Evolutionary conservation across 2,329 filamentous ascomycete species (phyloP), one percentile per base, ranked within the genome.

Genomic region (Ophiostoma fasciatum): DNA sequence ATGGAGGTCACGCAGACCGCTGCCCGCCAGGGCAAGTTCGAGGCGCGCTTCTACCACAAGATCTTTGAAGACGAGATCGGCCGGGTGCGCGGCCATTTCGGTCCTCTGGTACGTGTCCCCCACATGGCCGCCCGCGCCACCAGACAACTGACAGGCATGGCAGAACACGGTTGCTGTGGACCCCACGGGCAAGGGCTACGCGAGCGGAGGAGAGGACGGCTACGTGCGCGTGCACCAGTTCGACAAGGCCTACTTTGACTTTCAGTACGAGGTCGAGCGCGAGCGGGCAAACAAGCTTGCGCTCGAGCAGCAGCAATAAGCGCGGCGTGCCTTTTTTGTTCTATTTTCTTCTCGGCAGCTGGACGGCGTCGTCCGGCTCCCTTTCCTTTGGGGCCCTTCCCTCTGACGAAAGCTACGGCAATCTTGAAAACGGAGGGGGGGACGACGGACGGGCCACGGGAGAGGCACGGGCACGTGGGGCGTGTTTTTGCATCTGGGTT

Each of bases 31-130:
- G 90, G 90, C 64, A 96, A 96, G 66, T 98, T 98, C 68, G 90
- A 98, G 63, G 90, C 90, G 30, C 78, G 90, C 47, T 98, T 98
- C 72, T 98, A 94, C 71, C 90, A 98, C 78, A 96, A 93, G 73
- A 80, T 98, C 58, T 96, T 98, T 58, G 85, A 94, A 63, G 88
- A 98, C 61, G 90, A 98, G 68, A 88, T 96, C 53, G 90, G 90
- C 49, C 80, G 90, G 68, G 90, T 98, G 46, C 75, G 85, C 56
- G 90, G 90, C 45, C 90, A 98, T 62, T 98, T 98, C 62, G 90
- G 90, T 56, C 90, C 82, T 47, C 69, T 94, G 55, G 60, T 63
- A 55, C 40, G 60, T 50, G 28, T 20, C 6, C 30, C 11, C 4
- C 19, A 1, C 23, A 2, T 8, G 10, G n/a, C 10, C 23, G 5